These are phyloP conservation scores for Arthroderma uncinatum DNA, from an alignment of 2,329 filamentous ascomycete species.

Conservation along the genomic window DNA sequence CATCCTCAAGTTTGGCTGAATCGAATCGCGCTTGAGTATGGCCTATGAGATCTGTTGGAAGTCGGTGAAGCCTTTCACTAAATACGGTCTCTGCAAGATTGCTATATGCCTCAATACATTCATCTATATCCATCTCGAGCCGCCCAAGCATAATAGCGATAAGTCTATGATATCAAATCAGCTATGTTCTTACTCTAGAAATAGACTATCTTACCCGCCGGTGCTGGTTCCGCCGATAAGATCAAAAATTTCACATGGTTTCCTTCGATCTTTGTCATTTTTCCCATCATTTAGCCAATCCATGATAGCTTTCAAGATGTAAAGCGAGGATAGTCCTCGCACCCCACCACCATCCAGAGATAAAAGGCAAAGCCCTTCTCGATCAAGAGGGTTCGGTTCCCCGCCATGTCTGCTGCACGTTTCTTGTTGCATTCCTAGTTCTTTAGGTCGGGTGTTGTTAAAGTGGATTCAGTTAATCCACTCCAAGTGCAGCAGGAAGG, in stretches of 20 bases:
- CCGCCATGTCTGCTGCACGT: background rate
- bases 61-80: slow-evolving; percentile 13
- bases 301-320: slow-evolving; percentile 87
- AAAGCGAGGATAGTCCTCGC: slow-evolving; percentile 84
- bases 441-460: too few species aligned
- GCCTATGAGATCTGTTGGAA: slow-evolving; percentile 15
- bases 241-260: slow-evolving; percentile 27
- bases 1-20: slow-evolving; percentile 19
- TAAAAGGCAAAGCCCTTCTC: slow-evolving; percentile 7
- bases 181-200: background rate
- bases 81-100: slow-evolving; percentile 21
- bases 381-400: background rate
- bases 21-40: slow-evolving; percentile 21
- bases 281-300: slow-evolving; percentile 35
- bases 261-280: slow-evolving; percentile 15
- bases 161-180: slow-evolving; percentile 16
- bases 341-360: slow-evolving; percentile 70
- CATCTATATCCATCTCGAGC: slow-evolving; percentile 24
- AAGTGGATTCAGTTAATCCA: too few species aligned
- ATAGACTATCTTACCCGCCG: slow-evolving; percentile 19
- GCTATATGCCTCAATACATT: slow-evolving; percentile 22
- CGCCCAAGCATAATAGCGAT: slow-evolving; percentile 29
- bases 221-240: too few species aligned
- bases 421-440: background rate
- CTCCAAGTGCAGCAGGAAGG: background rate